These are phyloP conservation scores for Asterophora lycoperdoides DNA, from an alignment of 768 basidiomycete genomes.

Conservation along the genomic window DNA sequence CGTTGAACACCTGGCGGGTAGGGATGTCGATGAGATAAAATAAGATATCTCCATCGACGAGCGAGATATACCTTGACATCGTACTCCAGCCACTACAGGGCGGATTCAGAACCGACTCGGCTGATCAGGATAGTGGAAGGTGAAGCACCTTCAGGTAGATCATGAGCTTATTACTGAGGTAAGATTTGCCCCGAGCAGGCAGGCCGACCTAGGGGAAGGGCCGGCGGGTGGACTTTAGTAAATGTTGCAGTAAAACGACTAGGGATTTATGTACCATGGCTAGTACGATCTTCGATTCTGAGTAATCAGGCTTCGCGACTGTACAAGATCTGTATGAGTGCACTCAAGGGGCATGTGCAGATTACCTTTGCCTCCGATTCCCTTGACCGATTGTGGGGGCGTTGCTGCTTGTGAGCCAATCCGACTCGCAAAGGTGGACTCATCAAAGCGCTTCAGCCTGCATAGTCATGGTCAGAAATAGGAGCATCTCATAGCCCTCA, in stretches of 20 bases:
- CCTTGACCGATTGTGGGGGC: constrained; percentile 79
- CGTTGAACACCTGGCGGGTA: constrained; percentile 85
- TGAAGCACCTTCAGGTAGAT: constrained; percentile 81
- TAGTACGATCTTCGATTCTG: constrained; percentile 96
- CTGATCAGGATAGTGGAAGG: constrained; percentile 2
- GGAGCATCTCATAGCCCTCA: constrained; percentile 2
- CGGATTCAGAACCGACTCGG: constrained; percentile 10
- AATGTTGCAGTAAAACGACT: background rate
- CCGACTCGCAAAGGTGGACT: constrained; percentile 66
- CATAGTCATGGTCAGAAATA: background rate
- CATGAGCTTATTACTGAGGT: constrained; percentile 96
- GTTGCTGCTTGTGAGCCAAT: constrained; percentile 71
- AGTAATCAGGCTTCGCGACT: constrained; percentile 98
- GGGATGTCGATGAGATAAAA: background rate
- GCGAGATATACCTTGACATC: constrained; percentile 70
- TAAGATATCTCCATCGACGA: background rate
- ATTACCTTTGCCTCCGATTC: constrained; percentile 84
- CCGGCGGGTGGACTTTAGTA: background rate
- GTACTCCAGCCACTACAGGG: constrained; percentile 90
- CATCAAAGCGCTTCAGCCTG: constrained; percentile 79
- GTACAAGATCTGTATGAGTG: constrained; percentile 9
- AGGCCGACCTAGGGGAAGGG: constrained; percentile 69
- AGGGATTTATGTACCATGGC: constrained; percentile 67
- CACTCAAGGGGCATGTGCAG: background rate
- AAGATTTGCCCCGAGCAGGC: constrained; percentile 98